Evolutionary conservation across 257 asterid genomes (phyloP).

Genomic region (Primulina tabacum): DNA sequence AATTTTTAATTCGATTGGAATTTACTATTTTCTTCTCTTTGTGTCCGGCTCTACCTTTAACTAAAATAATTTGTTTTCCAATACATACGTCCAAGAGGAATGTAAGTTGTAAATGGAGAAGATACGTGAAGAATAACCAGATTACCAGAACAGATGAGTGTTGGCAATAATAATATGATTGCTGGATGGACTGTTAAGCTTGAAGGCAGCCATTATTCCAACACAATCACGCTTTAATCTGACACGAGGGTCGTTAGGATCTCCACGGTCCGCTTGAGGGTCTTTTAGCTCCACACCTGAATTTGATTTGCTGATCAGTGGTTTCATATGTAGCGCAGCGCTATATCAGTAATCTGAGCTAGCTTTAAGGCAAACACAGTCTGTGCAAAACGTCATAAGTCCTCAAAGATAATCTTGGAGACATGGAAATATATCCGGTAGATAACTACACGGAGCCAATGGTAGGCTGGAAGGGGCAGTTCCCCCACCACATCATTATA

Average conservation of each 20-base stretch:
- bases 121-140: conserved; percentile 3
- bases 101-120: neutral
- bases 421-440: neutral
- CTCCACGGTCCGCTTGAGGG: conserved; percentile 46
- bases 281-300: conserved; percentile 39
- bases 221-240: conserved; percentile 96
- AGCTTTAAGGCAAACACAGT: neutral
- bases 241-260: conserved; percentile 71
- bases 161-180: conserved; percentile 66
- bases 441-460: neutral
- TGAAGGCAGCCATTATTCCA: conserved; percentile 83
- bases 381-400: neutral
- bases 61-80: neutral
- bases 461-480: neutral
- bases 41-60: neutral
- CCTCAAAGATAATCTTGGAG: neutral
- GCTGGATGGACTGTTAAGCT: conserved; percentile 53
- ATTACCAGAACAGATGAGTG: conserved; percentile 88
- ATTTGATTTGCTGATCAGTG: conserved; percentile 17
- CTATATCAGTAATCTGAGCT: neutral
- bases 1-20: neutral
- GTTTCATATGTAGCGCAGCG: conserved; percentile 2
- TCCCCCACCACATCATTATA: neutral
- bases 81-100: neutral
- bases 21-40: neutral